phyloP scores from a whole-genome alignment of 169 alveolate species.

The Eimeria maxima region DNA sequence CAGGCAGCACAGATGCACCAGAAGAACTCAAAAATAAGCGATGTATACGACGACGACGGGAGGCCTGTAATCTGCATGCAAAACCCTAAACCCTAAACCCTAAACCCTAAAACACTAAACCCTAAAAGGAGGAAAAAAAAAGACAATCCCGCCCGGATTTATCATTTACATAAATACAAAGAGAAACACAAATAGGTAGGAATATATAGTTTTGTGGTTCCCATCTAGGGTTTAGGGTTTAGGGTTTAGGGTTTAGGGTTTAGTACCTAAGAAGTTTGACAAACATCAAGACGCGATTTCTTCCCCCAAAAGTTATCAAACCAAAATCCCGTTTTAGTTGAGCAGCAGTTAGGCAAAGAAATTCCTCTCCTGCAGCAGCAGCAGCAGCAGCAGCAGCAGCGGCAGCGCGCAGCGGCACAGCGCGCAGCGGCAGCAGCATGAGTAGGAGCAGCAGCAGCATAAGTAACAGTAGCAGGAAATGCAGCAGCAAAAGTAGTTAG shows the following conservation, averaged over 20 bases:
- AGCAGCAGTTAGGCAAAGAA: conserved; percentile 15
- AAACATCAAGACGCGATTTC: not conserved
- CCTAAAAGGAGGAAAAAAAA: too few species aligned
- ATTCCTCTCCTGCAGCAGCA: conserved; percentile 1
- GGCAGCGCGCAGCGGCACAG: too few species aligned
- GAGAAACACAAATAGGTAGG: too few species aligned
- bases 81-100: not conserved
- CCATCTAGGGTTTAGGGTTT: not conserved
- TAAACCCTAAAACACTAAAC: not conserved
- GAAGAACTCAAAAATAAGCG: not conserved
- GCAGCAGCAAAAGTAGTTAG: too few species aligned
- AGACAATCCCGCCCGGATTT: too few species aligned
- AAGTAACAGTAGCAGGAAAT: too few species aligned
- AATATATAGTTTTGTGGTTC: not conserved
- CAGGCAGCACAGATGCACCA: not conserved
- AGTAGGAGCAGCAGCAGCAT: too few species aligned
- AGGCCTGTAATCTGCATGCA: conserved; percentile 24
- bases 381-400: too few species aligned
- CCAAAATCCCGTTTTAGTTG: conserved; percentile 8
- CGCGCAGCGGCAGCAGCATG: not conserved
- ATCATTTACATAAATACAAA: too few species aligned
- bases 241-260: not conserved
- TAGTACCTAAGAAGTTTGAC: conserved; percentile 39
- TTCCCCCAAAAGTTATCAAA: not conserved
- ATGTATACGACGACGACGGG: conserved; percentile 33